Evolutionary conservation across 2,329 filamentous ascomycete species (phyloP).

Genomic region (Diaporthe caulivora): DNA sequence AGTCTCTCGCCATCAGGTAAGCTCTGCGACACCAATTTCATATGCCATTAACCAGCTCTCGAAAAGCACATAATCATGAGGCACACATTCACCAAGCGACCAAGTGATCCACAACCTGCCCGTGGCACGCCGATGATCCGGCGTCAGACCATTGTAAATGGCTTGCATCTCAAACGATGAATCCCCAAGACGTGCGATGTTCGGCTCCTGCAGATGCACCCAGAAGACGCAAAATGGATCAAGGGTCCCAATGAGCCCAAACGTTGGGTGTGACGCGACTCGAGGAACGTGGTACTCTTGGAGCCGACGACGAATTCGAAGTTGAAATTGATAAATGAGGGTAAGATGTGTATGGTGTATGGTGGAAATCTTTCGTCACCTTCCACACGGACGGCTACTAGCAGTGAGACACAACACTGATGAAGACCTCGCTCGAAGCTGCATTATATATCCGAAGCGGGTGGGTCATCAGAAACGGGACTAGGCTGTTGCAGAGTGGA

Average conservation of each 20-base stretch:
- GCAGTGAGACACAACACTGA: not conserved
- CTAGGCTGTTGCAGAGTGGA: slow-evolving; percentile 9
- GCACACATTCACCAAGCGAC: not conserved
- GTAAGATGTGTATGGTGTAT: too few relatives aligned
- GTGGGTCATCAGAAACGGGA: slow-evolving; percentile 6
- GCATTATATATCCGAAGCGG: not conserved
- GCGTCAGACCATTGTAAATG: too few relatives aligned
- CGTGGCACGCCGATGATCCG: not conserved
- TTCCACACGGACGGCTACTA: too few relatives aligned
- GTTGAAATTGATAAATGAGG: not conserved
- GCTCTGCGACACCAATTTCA: too few relatives aligned
- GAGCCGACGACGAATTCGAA: not conserved
- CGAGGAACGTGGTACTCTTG: not conserved
- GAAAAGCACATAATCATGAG: too few relatives aligned
- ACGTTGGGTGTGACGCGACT: not conserved
- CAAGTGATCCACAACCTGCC: too few relatives aligned
- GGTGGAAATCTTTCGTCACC: too few relatives aligned
- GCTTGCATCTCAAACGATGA: not conserved
- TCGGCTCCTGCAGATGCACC: not conserved
- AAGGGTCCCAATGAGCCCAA: too few relatives aligned
- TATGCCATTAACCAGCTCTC: too few relatives aligned
- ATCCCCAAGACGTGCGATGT: too few relatives aligned
- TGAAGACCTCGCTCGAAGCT: too few relatives aligned
- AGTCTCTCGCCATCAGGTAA: too few relatives aligned
- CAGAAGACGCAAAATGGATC: not conserved